Percentiles rank a stretch among this genome's conserved stretches.
Evolutionary conservation across 192 early-diverging fungal species (phyloP).

Genomic region (Powellomyces hirtus): DNA sequence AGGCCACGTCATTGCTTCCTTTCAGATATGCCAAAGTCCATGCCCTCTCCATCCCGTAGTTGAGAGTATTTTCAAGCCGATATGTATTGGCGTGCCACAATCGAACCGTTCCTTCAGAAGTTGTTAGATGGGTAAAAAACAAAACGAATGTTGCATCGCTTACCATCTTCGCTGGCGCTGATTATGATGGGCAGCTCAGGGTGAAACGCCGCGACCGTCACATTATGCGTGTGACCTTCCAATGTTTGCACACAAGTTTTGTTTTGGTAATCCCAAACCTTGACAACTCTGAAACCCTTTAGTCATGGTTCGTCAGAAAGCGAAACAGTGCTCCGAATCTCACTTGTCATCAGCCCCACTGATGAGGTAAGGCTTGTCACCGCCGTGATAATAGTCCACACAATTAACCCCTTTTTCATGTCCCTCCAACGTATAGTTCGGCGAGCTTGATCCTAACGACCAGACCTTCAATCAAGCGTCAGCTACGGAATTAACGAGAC

Average conservation of each 20-base stretch:
- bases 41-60: slow-evolving; percentile 97
- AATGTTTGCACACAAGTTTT: slow-evolving; percentile 98
- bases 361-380: slow-evolving; percentile 96
- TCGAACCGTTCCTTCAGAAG: slow-evolving; percentile 63
- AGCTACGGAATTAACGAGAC: neutral
- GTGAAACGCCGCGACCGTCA: slow-evolving; percentile 86
- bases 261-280: slow-evolving; percentile 99
- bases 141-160: neutral
- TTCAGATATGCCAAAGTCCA: slow-evolving; percentile 89
- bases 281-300: slow-evolving; percentile 68
- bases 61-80: slow-evolving; percentile 92
- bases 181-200: slow-evolving; percentile 96
- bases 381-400: slow-evolving; percentile 97
- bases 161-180: slow-evolving; percentile 91
- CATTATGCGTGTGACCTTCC: slow-evolving; percentile 96
- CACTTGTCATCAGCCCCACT: slow-evolving; percentile 93
- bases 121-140: neutral
- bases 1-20: slow-evolving; percentile 87
- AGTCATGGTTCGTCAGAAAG: neutral
- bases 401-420: slow-evolving; percentile 98
- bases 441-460: slow-evolving; percentile 85
- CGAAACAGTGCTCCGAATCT: neutral
- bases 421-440: slow-evolving; percentile 97
- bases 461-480: slow-evolving; percentile 58
- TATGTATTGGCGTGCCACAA: slow-evolving; percentile 99